Evolutionary conservation across 805 yeast genomes (phyloP), one percentile per base, ranked within the genome.

Genomic region (Millerozyma miso): DNA sequence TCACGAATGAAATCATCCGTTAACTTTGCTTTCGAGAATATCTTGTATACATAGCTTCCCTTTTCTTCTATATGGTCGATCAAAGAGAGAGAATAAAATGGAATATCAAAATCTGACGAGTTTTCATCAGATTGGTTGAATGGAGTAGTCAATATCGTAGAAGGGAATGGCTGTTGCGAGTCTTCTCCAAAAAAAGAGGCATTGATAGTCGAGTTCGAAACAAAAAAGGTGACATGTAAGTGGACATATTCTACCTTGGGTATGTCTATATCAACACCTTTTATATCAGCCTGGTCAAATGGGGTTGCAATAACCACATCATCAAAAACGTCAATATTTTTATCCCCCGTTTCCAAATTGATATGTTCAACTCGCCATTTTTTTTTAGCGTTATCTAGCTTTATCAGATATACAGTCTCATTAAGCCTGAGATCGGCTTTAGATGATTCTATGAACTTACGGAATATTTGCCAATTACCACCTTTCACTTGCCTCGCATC

Each of bases 261-360:
- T 1, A 38, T 31, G 3, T 17, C 14, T 3, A 35, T 37, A 13
- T 46, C 19, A 4, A 19, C 14, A 39, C 12, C 19, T 7, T 51
- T 35, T 36, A 70, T 59, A 1, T 48, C 48, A 0, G 73, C 40
- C 36, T 60, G 66, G 31, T 57, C 48, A 19, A 56, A 50, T 2
- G 80, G 80, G 0, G 74, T 58, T 1, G 79, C 78, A 15, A 76
- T 50, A 15, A 76, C 56, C 5, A 76, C 74, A 18, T 71, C 57
- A 44, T 76, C 78, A 47, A 61, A 75, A 3, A 32, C 26, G 12
- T 57, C 55, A 3, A 41, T 23, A 23, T 23, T 23, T 23, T 6
- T 6, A 6, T 23, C 10, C 29, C 10, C 29, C 29, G 29, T 23
- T 7, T 7, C 10, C 6, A 10, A 23, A 23, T 23, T 23, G 29